Conservation (phyloP, 805 yeast species). For the Kuraishia ogatae region DNA sequence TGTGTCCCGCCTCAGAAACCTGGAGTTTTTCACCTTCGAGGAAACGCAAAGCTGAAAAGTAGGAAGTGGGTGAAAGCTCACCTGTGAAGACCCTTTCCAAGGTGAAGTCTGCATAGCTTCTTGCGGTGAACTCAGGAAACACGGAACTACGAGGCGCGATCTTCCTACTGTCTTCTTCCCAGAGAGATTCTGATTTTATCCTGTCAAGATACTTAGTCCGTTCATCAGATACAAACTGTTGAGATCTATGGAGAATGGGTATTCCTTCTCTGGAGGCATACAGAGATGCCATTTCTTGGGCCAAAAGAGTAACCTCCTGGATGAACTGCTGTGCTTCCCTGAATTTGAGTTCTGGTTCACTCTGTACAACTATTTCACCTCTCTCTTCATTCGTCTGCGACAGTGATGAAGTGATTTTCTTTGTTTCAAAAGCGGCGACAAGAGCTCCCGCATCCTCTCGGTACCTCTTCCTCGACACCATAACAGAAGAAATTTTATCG, state of each 20-base stretch:
- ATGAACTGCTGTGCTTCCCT: slow-evolving; percentile 12
- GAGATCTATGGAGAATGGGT: slow-evolving; percentile 19
- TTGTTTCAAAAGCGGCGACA: background rate
- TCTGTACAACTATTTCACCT: background rate
- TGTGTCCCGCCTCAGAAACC: background rate
- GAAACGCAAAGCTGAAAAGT: background rate
- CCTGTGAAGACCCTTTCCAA: slow-evolving; percentile 2
- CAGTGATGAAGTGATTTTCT: background rate
- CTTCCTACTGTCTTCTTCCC: slow-evolving; percentile 1
- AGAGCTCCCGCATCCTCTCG: background rate
- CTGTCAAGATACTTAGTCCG: background rate
- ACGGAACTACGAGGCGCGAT: background rate
- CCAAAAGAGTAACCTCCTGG: slow-evolving; percentile 15
- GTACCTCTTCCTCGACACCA: background rate
- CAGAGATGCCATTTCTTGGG: slow-evolving; percentile 23
- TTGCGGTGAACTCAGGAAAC: slow-evolving; percentile 2
- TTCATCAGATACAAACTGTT: slow-evolving; percentile 8
- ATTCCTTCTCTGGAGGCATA: slow-evolving; percentile 17
- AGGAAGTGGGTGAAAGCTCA: slow-evolving; percentile 1
- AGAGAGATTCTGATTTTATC: background rate
- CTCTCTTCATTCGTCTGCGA: too few relatives aligned
- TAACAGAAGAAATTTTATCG: background rate
- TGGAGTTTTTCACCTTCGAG: slow-evolving; percentile 4
- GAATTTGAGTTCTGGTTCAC: background rate
- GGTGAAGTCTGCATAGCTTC: slow-evolving; percentile 1